Evolutionary conservation across 1,139 yeast genomes (phyloP).

Genomic region (Candida sanyaensis): DNA sequence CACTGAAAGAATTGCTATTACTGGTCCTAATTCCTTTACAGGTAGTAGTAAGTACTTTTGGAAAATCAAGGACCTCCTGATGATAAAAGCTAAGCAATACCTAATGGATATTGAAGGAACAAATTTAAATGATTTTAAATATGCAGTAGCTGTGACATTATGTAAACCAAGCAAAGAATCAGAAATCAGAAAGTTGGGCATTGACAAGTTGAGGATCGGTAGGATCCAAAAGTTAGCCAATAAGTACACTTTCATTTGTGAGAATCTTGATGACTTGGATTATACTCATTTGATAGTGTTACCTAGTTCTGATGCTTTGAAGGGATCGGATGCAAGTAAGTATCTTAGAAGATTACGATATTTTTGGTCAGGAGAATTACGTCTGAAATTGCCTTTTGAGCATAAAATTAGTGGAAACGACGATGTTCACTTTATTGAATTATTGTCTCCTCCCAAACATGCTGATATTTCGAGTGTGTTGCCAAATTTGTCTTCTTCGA

Average conservation of each 20-base stretch:
- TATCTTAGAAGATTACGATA: neutral
- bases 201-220: constrained; percentile 19
- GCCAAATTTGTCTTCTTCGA: neutral
- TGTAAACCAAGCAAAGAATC: constrained; percentile 34
- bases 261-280: constrained; percentile 5
- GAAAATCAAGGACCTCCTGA: constrained; percentile 13
- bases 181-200: constrained; percentile 26
- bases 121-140: constrained; percentile 1
- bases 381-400: neutral
- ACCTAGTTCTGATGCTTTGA: neutral
- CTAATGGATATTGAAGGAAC: constrained; percentile 6
- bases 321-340: neutral
- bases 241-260: constrained; percentile 6
- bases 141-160: constrained; percentile 23
- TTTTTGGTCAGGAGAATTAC: no score
- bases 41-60: constrained; percentile 10
- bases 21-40: neutral
- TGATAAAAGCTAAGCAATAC: constrained; percentile 3
- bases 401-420: neutral
- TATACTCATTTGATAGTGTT: constrained; percentile 4
- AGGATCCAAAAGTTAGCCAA: constrained; percentile 12
- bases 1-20: constrained; percentile 5
- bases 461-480: neutral
- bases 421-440: neutral
- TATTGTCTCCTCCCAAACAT: neutral